phyloP scores from a whole-genome alignment of 805 yeast genomes.

The Starmerella floricola region DNA sequence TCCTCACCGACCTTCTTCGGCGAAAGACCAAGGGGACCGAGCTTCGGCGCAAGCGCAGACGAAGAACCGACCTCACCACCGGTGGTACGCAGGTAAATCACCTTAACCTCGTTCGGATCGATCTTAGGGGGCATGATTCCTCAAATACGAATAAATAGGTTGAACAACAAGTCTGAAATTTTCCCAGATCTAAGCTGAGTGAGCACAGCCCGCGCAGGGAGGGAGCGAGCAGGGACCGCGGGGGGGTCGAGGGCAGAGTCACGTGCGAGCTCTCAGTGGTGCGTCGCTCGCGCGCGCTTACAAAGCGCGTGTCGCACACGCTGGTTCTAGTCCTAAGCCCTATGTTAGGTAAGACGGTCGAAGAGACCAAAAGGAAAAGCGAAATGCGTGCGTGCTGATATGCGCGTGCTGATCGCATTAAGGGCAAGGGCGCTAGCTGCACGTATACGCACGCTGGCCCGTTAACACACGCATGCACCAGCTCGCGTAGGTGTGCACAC shows the following conservation, averaged over 20 bases:
- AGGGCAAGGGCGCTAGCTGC: too few relatives aligned
- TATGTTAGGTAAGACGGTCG: too few relatives aligned
- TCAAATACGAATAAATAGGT: conserved; percentile 7
- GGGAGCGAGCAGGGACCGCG: neutral
- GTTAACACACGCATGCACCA: too few relatives aligned
- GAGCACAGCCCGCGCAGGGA: conserved; percentile 3
- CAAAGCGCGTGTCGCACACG: too few relatives aligned
- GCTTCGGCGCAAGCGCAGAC: conserved; percentile 99
- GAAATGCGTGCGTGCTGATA: too few relatives aligned
- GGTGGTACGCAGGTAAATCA: conserved; percentile 97
- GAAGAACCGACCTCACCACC: conserved; percentile 99
- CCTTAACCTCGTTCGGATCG: conserved; percentile 97
- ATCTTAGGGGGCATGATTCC: conserved; percentile 80
- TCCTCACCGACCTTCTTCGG: conserved; percentile 99
- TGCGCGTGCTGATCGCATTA: too few relatives aligned
- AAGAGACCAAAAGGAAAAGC: too few relatives aligned
- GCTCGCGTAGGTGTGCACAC: too few relatives aligned
- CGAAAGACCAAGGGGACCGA: conserved; percentile 99
- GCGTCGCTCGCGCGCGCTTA: too few relatives aligned
- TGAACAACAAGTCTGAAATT: conserved; percentile 4
- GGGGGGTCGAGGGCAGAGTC: too few relatives aligned
- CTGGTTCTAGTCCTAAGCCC: neutral
- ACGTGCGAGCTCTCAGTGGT: too few relatives aligned
- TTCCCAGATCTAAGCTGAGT: conserved; percentile 12
- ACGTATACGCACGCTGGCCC: too few relatives aligned